Conservation (phyloP, 192 early-diverging fungal species). For the Coemansia sp. region DNA sequence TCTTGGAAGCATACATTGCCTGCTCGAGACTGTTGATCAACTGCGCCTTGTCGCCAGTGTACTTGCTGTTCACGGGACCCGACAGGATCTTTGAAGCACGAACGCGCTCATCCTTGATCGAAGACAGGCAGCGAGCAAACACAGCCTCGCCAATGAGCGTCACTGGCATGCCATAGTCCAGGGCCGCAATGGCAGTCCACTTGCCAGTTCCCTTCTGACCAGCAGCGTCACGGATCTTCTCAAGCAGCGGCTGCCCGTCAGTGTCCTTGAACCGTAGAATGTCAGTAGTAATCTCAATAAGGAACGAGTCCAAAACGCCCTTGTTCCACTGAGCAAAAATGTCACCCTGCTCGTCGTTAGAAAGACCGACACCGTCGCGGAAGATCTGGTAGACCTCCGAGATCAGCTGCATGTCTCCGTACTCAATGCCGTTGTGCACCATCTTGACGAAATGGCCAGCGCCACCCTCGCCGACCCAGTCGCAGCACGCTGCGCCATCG, state of each 20-base stretch:
- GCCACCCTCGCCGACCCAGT: slow-evolving; percentile 97
- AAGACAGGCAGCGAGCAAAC: slow-evolving; percentile 93
- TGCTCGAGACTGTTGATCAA: slow-evolving; percentile 89
- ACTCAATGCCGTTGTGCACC: slow-evolving; percentile 99
- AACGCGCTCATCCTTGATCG: slow-evolving; percentile 94
- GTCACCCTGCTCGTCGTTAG: slow-evolving; percentile 83
- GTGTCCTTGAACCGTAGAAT: slow-evolving; percentile 92
- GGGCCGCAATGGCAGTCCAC: slow-evolving; percentile 95
- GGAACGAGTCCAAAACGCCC: slow-evolving; percentile 94
- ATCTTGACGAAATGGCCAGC: slow-evolving; percentile 99
- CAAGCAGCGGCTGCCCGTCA: slow-evolving; percentile 82
- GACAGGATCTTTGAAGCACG: slow-evolving; percentile 81
- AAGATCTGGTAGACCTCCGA: slow-evolving; percentile 93
- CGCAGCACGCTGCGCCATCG: slow-evolving; percentile 88
- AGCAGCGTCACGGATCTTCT: slow-evolving; percentile 94
- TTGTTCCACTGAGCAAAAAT: slow-evolving; percentile 95
- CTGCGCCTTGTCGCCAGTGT: slow-evolving; percentile 81
- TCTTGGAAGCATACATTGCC: slow-evolving; percentile 96
- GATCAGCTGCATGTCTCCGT: slow-evolving; percentile 99
- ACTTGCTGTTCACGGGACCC: slow-evolving; percentile 66
- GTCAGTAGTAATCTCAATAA: slow-evolving; percentile 94
- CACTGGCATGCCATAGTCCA: slow-evolving; percentile 94
- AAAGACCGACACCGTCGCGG: slow-evolving; percentile 79
- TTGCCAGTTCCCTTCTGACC: slow-evolving; percentile 98
- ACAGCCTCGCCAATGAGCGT: slow-evolving; percentile 98